A percentile compares a stretch with the other conserved stretches of the same genome.
phyloP scores from a whole-genome alignment of 495 filamentous ascomycete genomes.

The Penicillium cosmopolitanum region DNA sequence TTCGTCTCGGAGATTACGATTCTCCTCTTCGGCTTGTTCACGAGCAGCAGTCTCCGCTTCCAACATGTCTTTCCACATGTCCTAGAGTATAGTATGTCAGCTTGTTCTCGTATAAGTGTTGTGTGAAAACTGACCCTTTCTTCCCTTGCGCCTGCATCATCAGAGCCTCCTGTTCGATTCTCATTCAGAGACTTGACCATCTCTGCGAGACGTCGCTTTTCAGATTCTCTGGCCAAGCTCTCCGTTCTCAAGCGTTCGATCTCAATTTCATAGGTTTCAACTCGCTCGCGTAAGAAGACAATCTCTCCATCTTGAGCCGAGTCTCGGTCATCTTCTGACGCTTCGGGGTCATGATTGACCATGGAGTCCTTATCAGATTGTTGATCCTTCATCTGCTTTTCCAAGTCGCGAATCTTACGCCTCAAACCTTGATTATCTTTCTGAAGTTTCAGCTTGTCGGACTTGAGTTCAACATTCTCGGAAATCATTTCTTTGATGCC shows the following conservation, averaged over 20 bases:
- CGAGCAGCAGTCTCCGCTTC: conserved; percentile 88
- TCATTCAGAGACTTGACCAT: conserved; percentile 75
- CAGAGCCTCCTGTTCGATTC: conserved; percentile 61
- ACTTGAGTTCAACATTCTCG: conserved; percentile 94
- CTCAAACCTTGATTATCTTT: conserved; percentile 85
- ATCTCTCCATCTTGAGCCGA: conserved; percentile 76
- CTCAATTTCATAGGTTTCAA: conserved; percentile 80
- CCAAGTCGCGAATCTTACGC: conserved; percentile 77
- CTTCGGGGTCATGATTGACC: conserved; percentile 62
- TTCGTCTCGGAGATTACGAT: conserved; percentile 82
- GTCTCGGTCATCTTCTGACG: conserved; percentile 60
- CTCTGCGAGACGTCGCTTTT: conserved; percentile 81
- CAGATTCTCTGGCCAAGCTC: conserved; percentile 71
- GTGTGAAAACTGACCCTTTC: conserved; percentile 60
- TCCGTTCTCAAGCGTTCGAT: conserved; percentile 82
- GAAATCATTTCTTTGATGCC: conserved; percentile 96
- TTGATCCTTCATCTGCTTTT: conserved; percentile 76
- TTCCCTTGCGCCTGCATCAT: conserved; percentile 76
- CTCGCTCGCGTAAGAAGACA: conserved; percentile 74
- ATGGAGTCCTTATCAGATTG: conserved; percentile 61
- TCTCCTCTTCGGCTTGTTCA: conserved; percentile 89
- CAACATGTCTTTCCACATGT: conserved; percentile 95
- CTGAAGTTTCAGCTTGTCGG: conserved; percentile 80
- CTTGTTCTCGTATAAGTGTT: not conserved
- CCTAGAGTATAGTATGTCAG: conserved; percentile 38